Evolutionary conservation across 805 yeast species (phyloP), one percentile per base, ranked within the genome.

Genomic region (Metschnikowia kofuensis): DNA sequence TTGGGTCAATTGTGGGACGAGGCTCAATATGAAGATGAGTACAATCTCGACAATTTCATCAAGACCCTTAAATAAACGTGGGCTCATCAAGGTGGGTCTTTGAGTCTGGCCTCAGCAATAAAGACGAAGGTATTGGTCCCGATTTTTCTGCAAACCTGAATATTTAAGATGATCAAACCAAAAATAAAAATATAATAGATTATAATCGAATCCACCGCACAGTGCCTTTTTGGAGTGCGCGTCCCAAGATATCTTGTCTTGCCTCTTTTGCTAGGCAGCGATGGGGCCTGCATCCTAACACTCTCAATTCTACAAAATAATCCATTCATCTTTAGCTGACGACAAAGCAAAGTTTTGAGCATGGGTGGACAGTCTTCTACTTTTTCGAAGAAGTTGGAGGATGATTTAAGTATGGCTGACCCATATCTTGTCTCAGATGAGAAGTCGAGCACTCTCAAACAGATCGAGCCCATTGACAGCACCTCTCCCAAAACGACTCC

Each of bases 1-100:
- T 75, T 94, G 55, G 92, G 88, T 9, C 97, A 91, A 60, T 76
- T 94, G 48, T 94, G 99, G 99, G 98, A 94, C 64, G 94, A 89
- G 60, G 78, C 87, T 32, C 97, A 94, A 67, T 94, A 94, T 62
- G 96, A 91, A 55, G 99, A 94, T 62, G 99, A 94, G 72, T 94
- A 94, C 68, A 89, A 94, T 62, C 80, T 94, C 69, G 97, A 92
- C 66, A 82, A 86, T 46, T 94, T 94, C 66, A 92, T 94, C 68
- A 87, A 87, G 71, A 85, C 87, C 28, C 77, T 89, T 53, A 79
- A 78, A 56, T 80, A 57, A 38, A 21, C 21, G 21, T 21, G 21
- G 21, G 21, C 21, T 21, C 21, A 21, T 21, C 21, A 21, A 3
- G 21, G 21, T 21, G 21, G 21, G 21, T 21, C 21, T 21, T 21